Conservation (phyloP, 148 eudicot species). For the Drosera capensis region DNA sequence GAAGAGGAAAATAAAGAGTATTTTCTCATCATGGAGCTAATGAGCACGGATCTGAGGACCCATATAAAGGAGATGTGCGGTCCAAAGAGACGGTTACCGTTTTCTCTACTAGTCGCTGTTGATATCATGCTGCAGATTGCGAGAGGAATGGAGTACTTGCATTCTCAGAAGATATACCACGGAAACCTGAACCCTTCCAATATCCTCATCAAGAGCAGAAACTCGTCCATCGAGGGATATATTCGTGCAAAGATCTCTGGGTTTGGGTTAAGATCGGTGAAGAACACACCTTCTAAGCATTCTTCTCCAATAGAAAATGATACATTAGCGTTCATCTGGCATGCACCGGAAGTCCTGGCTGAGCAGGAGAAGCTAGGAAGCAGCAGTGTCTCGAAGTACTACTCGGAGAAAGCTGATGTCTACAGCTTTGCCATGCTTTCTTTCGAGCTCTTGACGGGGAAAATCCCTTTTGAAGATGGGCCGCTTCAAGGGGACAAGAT, state of each 20-base stretch:
- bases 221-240: slow-evolving; percentile 25
- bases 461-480: slow-evolving; percentile 46
- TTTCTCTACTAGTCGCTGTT: slow-evolving; percentile 39
- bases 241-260: slow-evolving; percentile 38
- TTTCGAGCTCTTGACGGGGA: slow-evolving; percentile 54
- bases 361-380: slow-evolving; percentile 40
- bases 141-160: slow-evolving; percentile 60
- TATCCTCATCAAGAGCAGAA: slow-evolving; percentile 35
- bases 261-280: slow-evolving; percentile 27
- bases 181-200: slow-evolving; percentile 51
- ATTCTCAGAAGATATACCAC: slow-evolving; percentile 36
- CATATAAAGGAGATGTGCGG: slow-evolving; percentile 37
- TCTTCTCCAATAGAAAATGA: slow-evolving; percentile 15
- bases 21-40: slow-evolving; percentile 42
- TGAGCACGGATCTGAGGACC: slow-evolving; percentile 31
- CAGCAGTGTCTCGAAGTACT: slow-evolving; percentile 17
- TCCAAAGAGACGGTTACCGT: slow-evolving; percentile 29
- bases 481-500: slow-evolving; percentile 58
- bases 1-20: slow-evolving; percentile 47
- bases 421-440: slow-evolving; percentile 65
- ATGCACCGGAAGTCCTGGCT: slow-evolving; percentile 51
- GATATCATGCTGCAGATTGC: slow-evolving; percentile 69
- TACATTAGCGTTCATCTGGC: slow-evolving; percentile 28
- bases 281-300: slow-evolving; percentile 10
- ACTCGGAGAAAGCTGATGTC: slow-evolving; percentile 55